A percentile compares a stretch with the other conserved stretches of the same genome.
Conservation (phyloP, 208 protist genomes). For the Herpetomonas tarakana region DNA sequence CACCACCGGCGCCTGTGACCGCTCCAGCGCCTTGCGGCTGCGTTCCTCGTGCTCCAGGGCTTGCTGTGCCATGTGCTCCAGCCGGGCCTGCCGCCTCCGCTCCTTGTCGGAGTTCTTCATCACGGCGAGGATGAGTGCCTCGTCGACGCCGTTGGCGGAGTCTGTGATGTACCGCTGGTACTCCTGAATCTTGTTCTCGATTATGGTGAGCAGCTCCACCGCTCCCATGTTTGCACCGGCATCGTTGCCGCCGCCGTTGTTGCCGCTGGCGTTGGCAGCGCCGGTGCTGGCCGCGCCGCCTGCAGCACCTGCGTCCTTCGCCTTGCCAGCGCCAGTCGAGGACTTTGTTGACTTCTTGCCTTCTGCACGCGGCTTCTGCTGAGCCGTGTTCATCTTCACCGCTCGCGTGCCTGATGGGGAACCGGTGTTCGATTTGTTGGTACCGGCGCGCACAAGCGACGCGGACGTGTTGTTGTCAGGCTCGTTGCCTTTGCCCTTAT, state of each 20-base stretch:
- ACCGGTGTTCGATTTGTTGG: background rate
- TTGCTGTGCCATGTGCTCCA: slow-evolving; percentile 75
- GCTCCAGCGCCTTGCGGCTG: slow-evolving; percentile 62
- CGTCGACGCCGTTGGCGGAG: slow-evolving; percentile 61
- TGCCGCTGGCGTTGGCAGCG: slow-evolving; percentile 3
- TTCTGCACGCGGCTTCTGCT: too few relatives aligned
- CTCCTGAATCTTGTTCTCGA: slow-evolving; percentile 92
- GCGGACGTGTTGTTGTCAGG: background rate
- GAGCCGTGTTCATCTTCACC: too few relatives aligned
- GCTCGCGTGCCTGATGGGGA: background rate
- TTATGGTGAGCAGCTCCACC: slow-evolving; percentile 90
- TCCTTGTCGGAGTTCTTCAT: slow-evolving; percentile 89
- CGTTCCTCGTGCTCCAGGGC: slow-evolving; percentile 73
- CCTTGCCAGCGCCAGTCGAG: background rate
- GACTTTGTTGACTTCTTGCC: too few relatives aligned
- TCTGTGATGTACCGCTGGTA: slow-evolving; percentile 76
- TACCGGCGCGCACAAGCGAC: background rate
- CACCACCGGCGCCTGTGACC: slow-evolving; percentile 78
- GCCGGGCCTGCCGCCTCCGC: slow-evolving; percentile 64
- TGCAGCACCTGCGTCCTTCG: slow-evolving; percentile 1
- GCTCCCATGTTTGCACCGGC: slow-evolving; percentile 69
- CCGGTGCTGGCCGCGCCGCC: slow-evolving; percentile 4
- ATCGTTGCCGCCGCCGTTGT: slow-evolving; percentile 16
- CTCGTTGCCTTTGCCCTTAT: background rate
- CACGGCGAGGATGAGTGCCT: slow-evolving; percentile 57